A percentile compares a stretch with the other conserved stretches of the same genome.
These are phyloP conservation scores for Zygosaccharomyces sapae DNA, from an alignment of 1,139 yeast genomes.

Conservation along the genomic window DNA sequence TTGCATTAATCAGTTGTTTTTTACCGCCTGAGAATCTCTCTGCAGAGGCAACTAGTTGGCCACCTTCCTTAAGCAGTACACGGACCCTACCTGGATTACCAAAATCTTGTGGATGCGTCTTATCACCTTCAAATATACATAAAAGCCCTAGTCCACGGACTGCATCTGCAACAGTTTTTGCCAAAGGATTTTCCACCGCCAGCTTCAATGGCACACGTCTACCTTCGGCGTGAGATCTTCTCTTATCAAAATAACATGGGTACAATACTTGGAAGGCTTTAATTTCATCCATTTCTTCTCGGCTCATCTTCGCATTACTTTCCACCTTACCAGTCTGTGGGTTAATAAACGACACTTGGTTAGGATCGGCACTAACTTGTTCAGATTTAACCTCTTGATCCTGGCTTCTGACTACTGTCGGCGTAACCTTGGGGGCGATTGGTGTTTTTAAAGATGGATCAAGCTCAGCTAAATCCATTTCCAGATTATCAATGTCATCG, in stretches of 20 bases:
- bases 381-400: conserved; percentile 42
- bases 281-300: conserved; percentile 47
- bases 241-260: conserved; percentile 87
- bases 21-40: conserved; percentile 49
- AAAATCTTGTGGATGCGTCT: conserved; percentile 93
- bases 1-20: conserved; percentile 57
- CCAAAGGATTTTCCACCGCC: conserved; percentile 85
- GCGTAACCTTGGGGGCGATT: conserved; percentile 62
- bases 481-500: conserved; percentile 86
- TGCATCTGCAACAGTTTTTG: conserved; percentile 71
- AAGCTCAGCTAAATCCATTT: conserved; percentile 87
- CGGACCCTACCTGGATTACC: conserved; percentile 95
- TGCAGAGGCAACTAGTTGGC: conserved; percentile 36
- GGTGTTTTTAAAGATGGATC: conserved; percentile 72
- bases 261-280: conserved; percentile 69
- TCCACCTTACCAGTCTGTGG: conserved; percentile 29
- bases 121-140: conserved; percentile 65
- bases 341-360: conserved; percentile 27
- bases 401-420: conserved; percentile 60
- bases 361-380: conserved; percentile 13
- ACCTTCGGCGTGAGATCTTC: conserved; percentile 74
- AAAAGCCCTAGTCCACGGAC: conserved; percentile 40
- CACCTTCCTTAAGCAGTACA: conserved; percentile 55
- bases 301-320: conserved; percentile 30
- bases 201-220: conserved; percentile 63